Base-by-base conservation (phyloP, 2,329 filamentous ascomycete species). In the Calonectria fujianensis region DNA sequence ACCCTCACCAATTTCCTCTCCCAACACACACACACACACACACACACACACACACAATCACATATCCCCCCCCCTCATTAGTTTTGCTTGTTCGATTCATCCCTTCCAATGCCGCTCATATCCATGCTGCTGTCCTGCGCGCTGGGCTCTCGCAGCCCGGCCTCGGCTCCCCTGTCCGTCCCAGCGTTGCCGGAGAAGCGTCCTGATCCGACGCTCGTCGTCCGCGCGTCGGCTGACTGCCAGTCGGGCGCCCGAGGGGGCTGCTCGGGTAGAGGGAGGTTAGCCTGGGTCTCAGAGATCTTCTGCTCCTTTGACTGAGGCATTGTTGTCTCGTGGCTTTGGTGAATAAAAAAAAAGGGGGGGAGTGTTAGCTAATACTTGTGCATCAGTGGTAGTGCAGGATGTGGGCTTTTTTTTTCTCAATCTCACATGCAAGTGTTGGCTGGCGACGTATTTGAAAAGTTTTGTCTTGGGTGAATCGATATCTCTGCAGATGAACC, bases 251-350 rank as follows among this genome's bases (percentile, higher is more conserved):
- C 86, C n/a, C 86, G 87, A 1, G 94, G 94, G 29, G 95, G 95
- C 78, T 96, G 89, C 2, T 96, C 94, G 24, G 95, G 95, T 66
- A 96, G 91, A 67, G 94, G 94, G 39, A 97, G 92, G 85, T 95
- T 95, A 84, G 92, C 86, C 86, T 93, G 89, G 81, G 89, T 89
- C 84, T 94, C 86, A 68, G 93, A 90, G 82, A 96, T 93, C 84
- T 93, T 87, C 70, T 93, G 87, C 77, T 87, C 83, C 85, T 94
- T 95, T 85, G 87, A 88, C 71, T 87, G 82, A 78, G 86, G 75
- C 87, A 89, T 89, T 41, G 54, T 79, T 70, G 63, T 51, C 39
- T 35, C 32, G 32, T 10, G 32, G 48, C 52, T 35, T 54, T 31
- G 27, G 54, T 8, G 31, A 37, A 10, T 16, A 8, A 20, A 8